Conservation (phyloP, 2,329 filamentous ascomycete species). For the Thielaviopsis punctulata region DNA sequence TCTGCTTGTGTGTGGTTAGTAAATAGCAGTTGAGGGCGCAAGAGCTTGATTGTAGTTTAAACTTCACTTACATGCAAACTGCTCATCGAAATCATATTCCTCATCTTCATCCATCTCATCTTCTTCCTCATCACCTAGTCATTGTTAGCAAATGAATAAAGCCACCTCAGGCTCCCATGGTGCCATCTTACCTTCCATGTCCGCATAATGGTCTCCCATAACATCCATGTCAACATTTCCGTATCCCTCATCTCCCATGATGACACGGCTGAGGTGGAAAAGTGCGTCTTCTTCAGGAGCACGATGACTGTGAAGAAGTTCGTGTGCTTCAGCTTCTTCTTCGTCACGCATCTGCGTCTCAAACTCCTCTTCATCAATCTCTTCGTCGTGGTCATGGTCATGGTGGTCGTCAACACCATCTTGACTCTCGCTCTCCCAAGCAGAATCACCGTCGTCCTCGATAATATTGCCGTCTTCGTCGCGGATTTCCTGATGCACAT, state of each 20-base stretch:
- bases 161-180: too few relatives aligned
- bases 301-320: slow-evolving; percentile 3
- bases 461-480: slow-evolving; percentile 44
- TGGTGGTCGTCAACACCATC: slow-evolving; percentile 37
- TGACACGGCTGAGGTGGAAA: slow-evolving; percentile 37
- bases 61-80: slow-evolving; percentile 34
- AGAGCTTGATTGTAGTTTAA: neutral
- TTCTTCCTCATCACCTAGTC: slow-evolving; percentile 28
- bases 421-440: slow-evolving; percentile 43
- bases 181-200: slow-evolving; percentile 13
- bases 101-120: slow-evolving; percentile 59
- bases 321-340: slow-evolving; percentile 30
- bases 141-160: slow-evolving; percentile 14
- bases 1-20: neutral
- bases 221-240: slow-evolving; percentile 34
- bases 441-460: slow-evolving; percentile 41
- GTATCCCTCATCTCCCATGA: slow-evolving; percentile 31
- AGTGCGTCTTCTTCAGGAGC: slow-evolving; percentile 27
- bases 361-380: slow-evolving; percentile 36
- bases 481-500: slow-evolving; percentile 34
- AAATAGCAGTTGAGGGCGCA: slow-evolving; percentile 1
- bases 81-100: slow-evolving; percentile 43
- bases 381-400: slow-evolving; percentile 36
- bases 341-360: slow-evolving; percentile 23
- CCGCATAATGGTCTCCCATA: slow-evolving; percentile 34